Base-by-base conservation (phyloP, 192 early-diverging fungal genomes). In the Gonapodya sp. region DNA sequence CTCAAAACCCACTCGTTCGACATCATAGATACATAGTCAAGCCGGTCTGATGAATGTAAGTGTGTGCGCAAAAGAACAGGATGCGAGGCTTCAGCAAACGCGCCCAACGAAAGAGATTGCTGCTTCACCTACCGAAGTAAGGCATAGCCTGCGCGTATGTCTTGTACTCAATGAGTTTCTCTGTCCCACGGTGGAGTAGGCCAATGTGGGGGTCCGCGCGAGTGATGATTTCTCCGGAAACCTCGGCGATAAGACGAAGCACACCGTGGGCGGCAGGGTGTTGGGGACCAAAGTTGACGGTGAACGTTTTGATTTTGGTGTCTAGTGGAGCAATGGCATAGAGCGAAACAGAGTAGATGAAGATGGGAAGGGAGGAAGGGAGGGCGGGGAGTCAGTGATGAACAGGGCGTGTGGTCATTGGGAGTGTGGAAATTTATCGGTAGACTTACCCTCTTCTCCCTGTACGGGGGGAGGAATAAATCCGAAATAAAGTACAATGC, bases 141-240 rank as follows among this genome's bases (percentile, higher is more conserved):
- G 97, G 97, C 36, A 99, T 89, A 74, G 96, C 95, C 86, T 99
- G 97, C 36, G 96, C 87, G 84, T 99, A 99, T 1, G 94, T 98
- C 89, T 97, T 97, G 92, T 97, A 97, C 89, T 99, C 97, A 84
- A 99, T 99, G 83, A 99, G 86, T 89, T 99, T 99, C 85, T 99
- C 97, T 1, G 97, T 99, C 35, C 97, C 97, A 80, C 97, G 93
- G 86, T 99, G 97, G 81, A 99, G 88, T 33, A 99, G 88, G 81
- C 97, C 97, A 84, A 99, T 92, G 85, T 99, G 97, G 35, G 97
- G 97, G 87, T 99, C 97, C 18, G 96, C 95, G 73, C 95, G 90
- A 16, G 96, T 84, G 78, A 99, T 93, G 81, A 94, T 90, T 85
- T 98, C 96, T 36, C 96, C 97, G 80, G 93, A 89, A 78, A 99